Evolutionary conservation across 345 rosid species (phyloP).

Genomic region (Orychophragmus violaceus): DNA sequence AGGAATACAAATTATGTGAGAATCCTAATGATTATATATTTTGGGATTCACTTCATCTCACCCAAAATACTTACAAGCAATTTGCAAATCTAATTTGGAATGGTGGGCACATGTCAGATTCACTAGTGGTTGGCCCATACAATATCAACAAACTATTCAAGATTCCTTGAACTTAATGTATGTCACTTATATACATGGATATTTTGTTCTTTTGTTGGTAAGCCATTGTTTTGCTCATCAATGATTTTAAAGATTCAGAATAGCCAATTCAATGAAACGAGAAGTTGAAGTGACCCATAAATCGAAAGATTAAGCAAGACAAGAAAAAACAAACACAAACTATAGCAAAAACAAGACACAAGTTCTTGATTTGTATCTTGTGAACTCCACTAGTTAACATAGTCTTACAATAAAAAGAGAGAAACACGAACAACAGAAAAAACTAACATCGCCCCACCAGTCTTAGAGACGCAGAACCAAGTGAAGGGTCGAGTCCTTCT

Average conservation of each 20-base stretch:
- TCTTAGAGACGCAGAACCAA: background rate
- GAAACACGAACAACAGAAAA: background rate
- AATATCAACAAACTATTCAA: slow-evolving; percentile 43
- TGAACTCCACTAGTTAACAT: background rate
- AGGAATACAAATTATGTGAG: slow-evolving; percentile 52
- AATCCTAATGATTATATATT: slow-evolving; percentile 50
- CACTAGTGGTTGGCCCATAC: slow-evolving; percentile 39
- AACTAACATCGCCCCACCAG: background rate
- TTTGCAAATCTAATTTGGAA: slow-evolving; percentile 62
- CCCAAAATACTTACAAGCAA: slow-evolving; percentile 49
- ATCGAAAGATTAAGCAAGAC: background rate
- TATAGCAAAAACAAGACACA: background rate
- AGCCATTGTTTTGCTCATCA: background rate
- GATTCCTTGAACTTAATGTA: slow-evolving; percentile 15
- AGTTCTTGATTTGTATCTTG: background rate
- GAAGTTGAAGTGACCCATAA: background rate
- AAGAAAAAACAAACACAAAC: too few species aligned
- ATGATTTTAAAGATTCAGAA: background rate
- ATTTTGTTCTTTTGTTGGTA: background rate
- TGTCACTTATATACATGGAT: background rate
- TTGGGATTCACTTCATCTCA: slow-evolving; percentile 71
- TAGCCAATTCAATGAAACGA: background rate
- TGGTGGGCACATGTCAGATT: slow-evolving; percentile 26
- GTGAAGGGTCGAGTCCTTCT: background rate
- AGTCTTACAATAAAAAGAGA: background rate